Base-by-base conservation (phyloP, 2,329 filamentous ascomycete species). In the Aspergillus sp. region DNA sequence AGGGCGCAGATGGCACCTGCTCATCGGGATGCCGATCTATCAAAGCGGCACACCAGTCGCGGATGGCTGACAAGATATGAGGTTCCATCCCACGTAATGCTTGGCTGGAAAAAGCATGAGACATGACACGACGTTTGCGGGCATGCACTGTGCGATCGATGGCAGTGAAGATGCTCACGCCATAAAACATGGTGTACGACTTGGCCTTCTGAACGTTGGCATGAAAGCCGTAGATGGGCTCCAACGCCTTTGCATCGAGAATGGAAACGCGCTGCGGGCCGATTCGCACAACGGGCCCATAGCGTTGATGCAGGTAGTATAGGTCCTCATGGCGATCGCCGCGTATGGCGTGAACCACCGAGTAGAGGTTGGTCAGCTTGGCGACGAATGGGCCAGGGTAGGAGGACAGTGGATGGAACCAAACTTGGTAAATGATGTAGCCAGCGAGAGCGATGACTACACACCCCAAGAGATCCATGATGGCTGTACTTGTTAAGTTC, bases 341-440 rank as follows among this genome's bases (percentile, higher is more conserved):
- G n/a, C 54, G 41, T 23, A 56, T n/a, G 28, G 54, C 54, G 13
- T 56, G 54, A 2, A 47, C 25, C 3, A 56, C 41, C 23, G 54
- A 48, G 41, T 48, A 56, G n/a, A 56, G 25, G 17, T 56, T 32
- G 23, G 54, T 56, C 28, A 56, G 19, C 12, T 56, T 56, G 39
- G 54, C 41, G 13, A 56, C 10, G 2, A 56, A 56, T 36, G 54
- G 54, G 19, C 41, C 54, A n/a, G 54, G 54, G n/a, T 56, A 56
- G 25, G 25, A 13, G n/a, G 54, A 28, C 10, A 56, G 28, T 12
- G 43, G 54, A 36, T 48, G 54, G 15, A 48, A 9, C 17, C 17
- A 25, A 30, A 15, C 17, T 39, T 53, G 50, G 19, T 53, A 53
- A 19, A 39, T 36, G 3, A 53, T n/a, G 21, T 53, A 53, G 50